Conservation (phyloP, 768 basidiomycete genomes). For the Suillus variegatus region DNA sequence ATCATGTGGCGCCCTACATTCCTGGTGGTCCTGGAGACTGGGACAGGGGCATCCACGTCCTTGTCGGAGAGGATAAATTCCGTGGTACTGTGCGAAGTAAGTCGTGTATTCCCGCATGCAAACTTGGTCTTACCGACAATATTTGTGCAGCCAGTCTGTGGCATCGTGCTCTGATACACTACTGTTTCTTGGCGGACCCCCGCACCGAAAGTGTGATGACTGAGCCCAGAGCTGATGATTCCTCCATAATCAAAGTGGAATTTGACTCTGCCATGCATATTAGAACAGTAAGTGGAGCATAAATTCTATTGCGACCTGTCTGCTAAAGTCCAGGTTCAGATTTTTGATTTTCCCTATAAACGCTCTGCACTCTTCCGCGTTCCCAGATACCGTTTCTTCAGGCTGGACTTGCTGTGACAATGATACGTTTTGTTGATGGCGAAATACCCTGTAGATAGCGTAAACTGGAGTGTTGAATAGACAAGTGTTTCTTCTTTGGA, state of each 20-base stretch:
- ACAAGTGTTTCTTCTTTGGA: too few species aligned
- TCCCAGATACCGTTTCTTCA: slow-evolving; percentile 26
- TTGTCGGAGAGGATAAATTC: slow-evolving; percentile 49
- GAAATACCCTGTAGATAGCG: not conserved
- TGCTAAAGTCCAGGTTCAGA: slow-evolving; percentile 10
- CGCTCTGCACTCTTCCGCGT: slow-evolving; percentile 17
- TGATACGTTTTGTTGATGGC: not conserved
- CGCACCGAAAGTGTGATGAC: slow-evolving; percentile 42
- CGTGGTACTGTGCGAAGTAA: slow-evolving; percentile 43
- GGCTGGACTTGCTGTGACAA: slow-evolving; percentile 20
- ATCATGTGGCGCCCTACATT: slow-evolving; percentile 26
- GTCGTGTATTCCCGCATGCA: slow-evolving; percentile 16
- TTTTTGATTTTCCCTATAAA: slow-evolving; percentile 29
- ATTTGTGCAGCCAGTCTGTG: slow-evolving; percentile 16
- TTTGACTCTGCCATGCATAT: slow-evolving; percentile 21
- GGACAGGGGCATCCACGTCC: slow-evolving; percentile 43
- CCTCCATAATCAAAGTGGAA: slow-evolving; percentile 28
- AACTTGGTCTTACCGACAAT: not conserved
- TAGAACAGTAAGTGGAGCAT: slow-evolving; percentile 16
- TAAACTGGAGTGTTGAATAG: not conserved
- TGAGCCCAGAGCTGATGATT: slow-evolving; percentile 41
- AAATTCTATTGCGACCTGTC: too few species aligned
- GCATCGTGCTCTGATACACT: slow-evolving; percentile 38
- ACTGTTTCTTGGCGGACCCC: slow-evolving; percentile 44
- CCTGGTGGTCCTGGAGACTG: slow-evolving; percentile 30